A percentile compares a stretch with the other conserved stretches of the same genome.
Evolutionary conservation across 495 filamentous ascomycete species (phyloP).

Genomic region (Aspergillus incahuasiensis): DNA sequence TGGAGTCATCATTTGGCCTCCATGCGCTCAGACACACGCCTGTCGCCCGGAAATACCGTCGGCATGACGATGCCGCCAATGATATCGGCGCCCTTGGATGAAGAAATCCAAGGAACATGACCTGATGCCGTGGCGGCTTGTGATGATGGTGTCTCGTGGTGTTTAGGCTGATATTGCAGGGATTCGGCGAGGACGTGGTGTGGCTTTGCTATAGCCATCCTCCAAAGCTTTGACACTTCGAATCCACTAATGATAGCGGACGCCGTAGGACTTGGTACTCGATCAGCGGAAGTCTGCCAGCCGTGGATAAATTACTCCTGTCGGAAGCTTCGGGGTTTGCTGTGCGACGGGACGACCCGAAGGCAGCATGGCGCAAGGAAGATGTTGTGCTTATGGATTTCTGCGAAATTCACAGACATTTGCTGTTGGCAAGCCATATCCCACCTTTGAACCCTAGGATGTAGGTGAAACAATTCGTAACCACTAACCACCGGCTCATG

Average conservation of each 20-base stretch:
- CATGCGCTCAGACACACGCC: neutral
- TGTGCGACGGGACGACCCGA: constrained; percentile 4
- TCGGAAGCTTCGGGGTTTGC: neutral
- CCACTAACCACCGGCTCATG: neutral
- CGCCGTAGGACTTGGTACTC: neutral
- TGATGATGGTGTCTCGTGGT: neutral
- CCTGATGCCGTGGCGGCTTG: neutral
- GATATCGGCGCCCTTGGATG: neutral
- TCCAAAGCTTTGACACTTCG: neutral
- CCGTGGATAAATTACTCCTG: neutral
- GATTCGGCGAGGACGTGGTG: neutral
- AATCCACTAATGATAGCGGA: neutral
- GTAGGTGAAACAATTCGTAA: neutral
- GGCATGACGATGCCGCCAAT: neutral
- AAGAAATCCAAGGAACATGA: neutral
- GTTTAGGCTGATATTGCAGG: constrained; percentile 2
- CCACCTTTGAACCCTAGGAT: neutral
- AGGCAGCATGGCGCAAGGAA: neutral
- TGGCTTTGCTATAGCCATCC: neutral
- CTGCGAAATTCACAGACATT: neutral
- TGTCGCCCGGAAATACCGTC: neutral
- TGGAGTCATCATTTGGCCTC: neutral
- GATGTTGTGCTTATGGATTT: neutral
- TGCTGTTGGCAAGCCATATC: neutral
- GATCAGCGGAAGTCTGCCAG: neutral